Evolutionary conservation across 2,329 filamentous ascomycete species (phyloP).

Genomic region (Trichoderma pleuroti): DNA sequence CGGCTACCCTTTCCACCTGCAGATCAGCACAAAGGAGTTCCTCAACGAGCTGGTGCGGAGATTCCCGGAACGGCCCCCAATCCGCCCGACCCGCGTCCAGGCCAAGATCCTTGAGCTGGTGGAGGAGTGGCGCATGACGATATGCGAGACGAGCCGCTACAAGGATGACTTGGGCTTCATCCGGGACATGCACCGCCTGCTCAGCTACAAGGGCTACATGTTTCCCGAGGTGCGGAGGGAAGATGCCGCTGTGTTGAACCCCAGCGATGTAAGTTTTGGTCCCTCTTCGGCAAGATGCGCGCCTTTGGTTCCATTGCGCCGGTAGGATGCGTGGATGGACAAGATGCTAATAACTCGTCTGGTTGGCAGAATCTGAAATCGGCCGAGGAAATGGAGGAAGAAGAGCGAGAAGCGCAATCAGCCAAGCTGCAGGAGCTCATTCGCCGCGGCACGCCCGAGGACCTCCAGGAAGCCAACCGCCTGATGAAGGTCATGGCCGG

Average conservation of each 20-base stretch:
- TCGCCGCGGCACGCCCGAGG: conserved; percentile 82
- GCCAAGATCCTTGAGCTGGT: conserved; percentile 90
- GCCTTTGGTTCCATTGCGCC: not conserved
- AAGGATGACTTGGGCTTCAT: conserved; percentile 97
- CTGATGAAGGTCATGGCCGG: conserved; percentile 99
- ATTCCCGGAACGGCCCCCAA: conserved; percentile 89
- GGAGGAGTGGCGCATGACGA: conserved; percentile 97
- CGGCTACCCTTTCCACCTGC: conserved; percentile 96
- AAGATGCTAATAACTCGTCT: not conserved
- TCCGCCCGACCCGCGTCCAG: conserved; percentile 83
- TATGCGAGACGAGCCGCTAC: conserved; percentile 96
- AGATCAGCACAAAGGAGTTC: conserved; percentile 98
- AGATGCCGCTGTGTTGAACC: conserved; percentile 93
- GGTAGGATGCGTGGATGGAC: not conserved
- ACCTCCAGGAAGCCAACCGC: conserved; percentile 93
- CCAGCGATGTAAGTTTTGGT: conserved; percentile 74
- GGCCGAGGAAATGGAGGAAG: conserved; percentile 97
- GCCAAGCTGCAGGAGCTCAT: conserved; percentile 98
- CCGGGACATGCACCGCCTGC: conserved; percentile 90
- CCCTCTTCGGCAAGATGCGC: conserved; percentile 18
- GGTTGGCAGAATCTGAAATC: conserved; percentile 77
- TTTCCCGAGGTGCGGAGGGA: conserved; percentile 91
- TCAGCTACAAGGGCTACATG: conserved; percentile 95
- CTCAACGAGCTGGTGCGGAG: conserved; percentile 95
- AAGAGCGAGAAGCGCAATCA: conserved; percentile 89